Evolutionary conservation across 768 basidiomycete genomes (phyloP).

Genomic region (Mycena pura): DNA sequence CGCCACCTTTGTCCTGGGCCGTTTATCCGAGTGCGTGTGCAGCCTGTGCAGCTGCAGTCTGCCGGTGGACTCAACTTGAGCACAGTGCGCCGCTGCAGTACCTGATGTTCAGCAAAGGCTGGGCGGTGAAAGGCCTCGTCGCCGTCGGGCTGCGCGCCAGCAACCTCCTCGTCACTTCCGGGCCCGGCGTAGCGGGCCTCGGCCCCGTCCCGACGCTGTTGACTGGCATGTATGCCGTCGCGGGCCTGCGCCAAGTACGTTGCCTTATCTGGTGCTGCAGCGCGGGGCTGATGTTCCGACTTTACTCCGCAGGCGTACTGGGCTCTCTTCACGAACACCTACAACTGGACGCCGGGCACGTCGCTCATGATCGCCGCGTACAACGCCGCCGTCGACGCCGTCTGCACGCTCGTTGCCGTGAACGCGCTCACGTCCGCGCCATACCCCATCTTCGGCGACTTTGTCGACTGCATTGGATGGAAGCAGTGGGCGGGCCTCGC

Average conservation of each 20-base stretch:
- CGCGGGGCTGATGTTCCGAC: no score
- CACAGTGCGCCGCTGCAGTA: conserved; percentile 25
- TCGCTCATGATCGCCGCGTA: conserved; percentile 16
- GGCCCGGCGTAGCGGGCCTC: conserved; percentile 21
- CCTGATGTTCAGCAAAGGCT: conserved; percentile 20
- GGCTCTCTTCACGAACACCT: conserved; percentile 11
- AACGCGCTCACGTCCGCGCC: conserved; percentile 22
- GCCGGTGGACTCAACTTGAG: neutral
- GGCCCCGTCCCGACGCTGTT: conserved; percentile 22
- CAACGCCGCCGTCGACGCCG: conserved; percentile 22
- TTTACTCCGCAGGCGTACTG: conserved; percentile 10
- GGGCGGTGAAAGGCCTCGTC: conserved; percentile 24
- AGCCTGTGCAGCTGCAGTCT: neutral
- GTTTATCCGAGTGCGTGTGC: conserved; percentile 15
- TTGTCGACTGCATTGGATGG: conserved; percentile 26
- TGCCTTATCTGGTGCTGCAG: no score
- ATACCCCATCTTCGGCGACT: conserved; percentile 1
- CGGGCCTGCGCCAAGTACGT: conserved; percentile 16
- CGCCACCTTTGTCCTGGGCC: conserved; percentile 9
- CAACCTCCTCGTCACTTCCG: conserved; percentile 8
- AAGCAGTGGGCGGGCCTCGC: conserved; percentile 26
- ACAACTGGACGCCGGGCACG: no score
- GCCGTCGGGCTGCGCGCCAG: conserved; percentile 24
- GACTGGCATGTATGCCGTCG: conserved; percentile 25
- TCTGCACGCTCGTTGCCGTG: conserved; percentile 32